These are phyloP conservation scores for Paralagenidium karlingii DNA, from an alignment of 352 stramenopile species.

Conservation along the genomic window DNA sequence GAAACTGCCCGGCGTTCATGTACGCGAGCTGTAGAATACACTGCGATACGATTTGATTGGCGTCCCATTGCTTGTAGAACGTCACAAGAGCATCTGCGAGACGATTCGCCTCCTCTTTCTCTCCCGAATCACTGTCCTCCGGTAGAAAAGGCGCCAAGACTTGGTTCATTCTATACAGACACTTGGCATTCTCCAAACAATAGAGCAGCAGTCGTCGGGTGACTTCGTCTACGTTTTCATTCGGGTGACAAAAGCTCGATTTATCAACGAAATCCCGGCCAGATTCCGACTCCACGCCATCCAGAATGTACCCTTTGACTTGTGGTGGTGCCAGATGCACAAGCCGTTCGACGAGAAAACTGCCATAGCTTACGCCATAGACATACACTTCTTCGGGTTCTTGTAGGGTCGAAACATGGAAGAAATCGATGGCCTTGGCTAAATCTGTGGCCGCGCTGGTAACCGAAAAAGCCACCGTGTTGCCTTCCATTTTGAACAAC, in stretches of 20 bases:
- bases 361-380: conserved; percentile 49
- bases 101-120: no score
- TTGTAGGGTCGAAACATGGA: no score
- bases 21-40: not conserved
- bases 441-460: conserved; percentile 27
- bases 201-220: conserved; percentile 1
- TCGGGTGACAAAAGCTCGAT: not conserved
- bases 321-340: conserved; percentile 25
- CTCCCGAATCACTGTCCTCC: no score
- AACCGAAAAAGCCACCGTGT: conserved; percentile 21
- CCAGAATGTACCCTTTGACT: conserved; percentile 35
- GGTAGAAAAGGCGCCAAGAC: no score
- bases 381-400: conserved; percentile 25
- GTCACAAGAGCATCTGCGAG: conserved; percentile 1
- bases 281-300: conserved; percentile 21
- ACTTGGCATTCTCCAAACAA: not conserved
- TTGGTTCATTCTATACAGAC: conserved; percentile 1
- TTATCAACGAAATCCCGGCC: no score
- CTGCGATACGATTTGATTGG: not conserved
- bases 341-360: conserved; percentile 31
- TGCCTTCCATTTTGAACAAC: conserved; percentile 17
- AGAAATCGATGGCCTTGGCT: conserved; percentile 7
- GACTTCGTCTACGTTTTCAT: conserved; percentile 1
- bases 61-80: not conserved
- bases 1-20: not conserved